Conservation (phyloP, 148 eudicot genomes). For the Persicaria maculosa region DNA sequence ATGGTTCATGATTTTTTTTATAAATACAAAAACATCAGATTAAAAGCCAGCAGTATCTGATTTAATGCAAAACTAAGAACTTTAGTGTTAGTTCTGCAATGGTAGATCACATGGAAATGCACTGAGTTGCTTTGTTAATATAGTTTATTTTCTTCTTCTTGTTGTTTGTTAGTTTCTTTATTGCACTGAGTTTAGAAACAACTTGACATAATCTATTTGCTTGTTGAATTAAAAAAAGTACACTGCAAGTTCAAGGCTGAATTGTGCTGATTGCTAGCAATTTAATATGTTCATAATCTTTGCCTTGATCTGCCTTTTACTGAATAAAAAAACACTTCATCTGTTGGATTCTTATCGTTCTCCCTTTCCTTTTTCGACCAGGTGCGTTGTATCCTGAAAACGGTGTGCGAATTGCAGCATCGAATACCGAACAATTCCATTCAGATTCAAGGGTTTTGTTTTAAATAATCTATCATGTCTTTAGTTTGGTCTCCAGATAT, state of each 20-base stretch:
- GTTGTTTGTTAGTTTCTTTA: not conserved
- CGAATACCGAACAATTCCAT: not conserved
- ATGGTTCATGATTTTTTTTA: not conserved
- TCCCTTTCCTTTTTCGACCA: not conserved
- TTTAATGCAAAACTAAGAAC: not conserved
- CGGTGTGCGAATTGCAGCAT: not conserved
- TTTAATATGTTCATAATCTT: not conserved
- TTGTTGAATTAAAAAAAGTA: not conserved
- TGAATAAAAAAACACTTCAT: not conserved
- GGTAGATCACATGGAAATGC: not conserved
- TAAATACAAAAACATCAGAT: not conserved
- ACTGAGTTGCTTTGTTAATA: not conserved
- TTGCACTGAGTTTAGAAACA: not conserved
- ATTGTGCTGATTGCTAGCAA: not conserved
- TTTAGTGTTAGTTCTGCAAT: not conserved
- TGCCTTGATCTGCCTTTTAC: not conserved
- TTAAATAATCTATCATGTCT: slow-evolving; percentile 1
- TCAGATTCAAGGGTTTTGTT: not conserved
- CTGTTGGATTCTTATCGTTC: not conserved
- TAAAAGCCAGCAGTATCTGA: too few species aligned
- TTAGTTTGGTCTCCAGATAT: slow-evolving; percentile 17
- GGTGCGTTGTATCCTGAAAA: slow-evolving; percentile 3
- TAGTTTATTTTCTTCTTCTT: not conserved
- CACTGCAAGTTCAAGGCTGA: not conserved
- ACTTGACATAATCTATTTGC: not conserved